A percentile compares a stretch with the other conserved stretches of the same genome.
phyloP scores from a whole-genome alignment of 164 flowering plant species.

The Chloranthus sessilifolius region DNA sequence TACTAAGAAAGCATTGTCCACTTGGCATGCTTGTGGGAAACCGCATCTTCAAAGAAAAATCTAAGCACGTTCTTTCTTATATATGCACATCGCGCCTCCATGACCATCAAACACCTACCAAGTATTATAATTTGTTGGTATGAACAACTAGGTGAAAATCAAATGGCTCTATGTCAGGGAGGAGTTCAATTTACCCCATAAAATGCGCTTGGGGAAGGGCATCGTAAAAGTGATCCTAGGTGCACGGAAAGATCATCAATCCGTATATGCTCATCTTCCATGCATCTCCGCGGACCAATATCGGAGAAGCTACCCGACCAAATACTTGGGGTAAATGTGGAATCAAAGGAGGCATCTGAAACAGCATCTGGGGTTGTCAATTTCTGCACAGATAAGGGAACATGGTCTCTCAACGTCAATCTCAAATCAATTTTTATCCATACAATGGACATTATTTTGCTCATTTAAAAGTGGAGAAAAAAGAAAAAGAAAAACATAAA shows the following conservation, averaged over 20 bases:
- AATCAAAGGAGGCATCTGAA: slow-evolving; percentile 27
- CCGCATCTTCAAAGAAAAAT: slow-evolving; percentile 66
- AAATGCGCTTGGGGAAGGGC: slow-evolving; percentile 58
- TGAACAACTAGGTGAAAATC: too few relatives aligned
- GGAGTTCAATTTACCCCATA: slow-evolving; percentile 83
- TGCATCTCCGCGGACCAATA: slow-evolving; percentile 53
- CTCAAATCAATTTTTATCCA: too few relatives aligned
- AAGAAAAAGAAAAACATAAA: too few relatives aligned
- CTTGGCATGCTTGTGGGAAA: slow-evolving; percentile 48
- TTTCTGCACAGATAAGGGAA: slow-evolving; percentile 44
- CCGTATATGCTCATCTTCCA: slow-evolving; percentile 81
- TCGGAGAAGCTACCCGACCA: slow-evolving; percentile 80
- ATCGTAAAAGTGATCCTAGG: slow-evolving; percentile 39
- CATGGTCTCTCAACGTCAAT: too few relatives aligned
- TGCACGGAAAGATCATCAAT: slow-evolving; percentile 66
- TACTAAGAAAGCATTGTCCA: slow-evolving; percentile 41
- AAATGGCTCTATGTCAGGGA: too few relatives aligned
- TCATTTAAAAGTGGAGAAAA: too few relatives aligned
- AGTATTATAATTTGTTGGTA: too few relatives aligned
- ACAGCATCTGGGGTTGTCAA: slow-evolving; percentile 26
- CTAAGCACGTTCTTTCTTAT: slow-evolving; percentile 51
- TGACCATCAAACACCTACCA: slow-evolving; percentile 94
- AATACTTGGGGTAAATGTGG: slow-evolving; percentile 48
- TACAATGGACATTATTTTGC: too few relatives aligned
- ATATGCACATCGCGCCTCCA: slow-evolving; percentile 90